Percentiles rank a stretch among this genome's conserved stretches.
Evolutionary conservation across 2,329 filamentous ascomycete species (phyloP).

Genomic region (Trichoderma lentiforme): DNA sequence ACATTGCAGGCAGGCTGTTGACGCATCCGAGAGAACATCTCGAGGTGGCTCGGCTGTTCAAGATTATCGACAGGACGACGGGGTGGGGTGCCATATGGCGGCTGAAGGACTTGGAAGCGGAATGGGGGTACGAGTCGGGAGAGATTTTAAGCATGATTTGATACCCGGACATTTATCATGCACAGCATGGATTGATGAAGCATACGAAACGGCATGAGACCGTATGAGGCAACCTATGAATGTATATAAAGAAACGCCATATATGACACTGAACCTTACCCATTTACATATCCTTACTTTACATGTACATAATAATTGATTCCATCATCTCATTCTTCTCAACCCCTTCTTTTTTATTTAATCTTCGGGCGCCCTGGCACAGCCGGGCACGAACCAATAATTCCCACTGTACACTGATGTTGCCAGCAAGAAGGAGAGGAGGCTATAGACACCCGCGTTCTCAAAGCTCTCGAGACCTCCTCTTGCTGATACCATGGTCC

Average conservation of each 20-base stretch:
- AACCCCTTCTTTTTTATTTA: too few relatives aligned
- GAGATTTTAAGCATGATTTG: constrained; percentile 20
- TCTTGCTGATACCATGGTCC: constrained; percentile 4
- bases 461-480: constrained; percentile 2
- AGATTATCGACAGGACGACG: constrained; percentile 44
- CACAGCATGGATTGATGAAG: background rate
- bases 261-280: background rate
- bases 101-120: constrained; percentile 43
- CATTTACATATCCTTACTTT: background rate
- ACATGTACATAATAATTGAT: background rate
- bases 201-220: background rate
- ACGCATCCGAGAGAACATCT: constrained; percentile 41
- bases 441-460: background rate
- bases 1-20: constrained; percentile 47
- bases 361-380: background rate
- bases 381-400: background rate
- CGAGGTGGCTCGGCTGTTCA: constrained; percentile 37
- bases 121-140: constrained; percentile 31
- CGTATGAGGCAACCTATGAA: background rate
- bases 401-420: background rate
- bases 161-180: background rate
- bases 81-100: constrained; percentile 50
- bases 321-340: background rate
- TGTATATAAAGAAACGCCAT: background rate
- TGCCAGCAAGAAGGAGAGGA: background rate